Percentiles rank a stretch among this genome's conserved stretches.
Conservation (phyloP, 2,329 filamentous ascomycete species). For the Hymenotorrendiella dingleyae region DNA sequence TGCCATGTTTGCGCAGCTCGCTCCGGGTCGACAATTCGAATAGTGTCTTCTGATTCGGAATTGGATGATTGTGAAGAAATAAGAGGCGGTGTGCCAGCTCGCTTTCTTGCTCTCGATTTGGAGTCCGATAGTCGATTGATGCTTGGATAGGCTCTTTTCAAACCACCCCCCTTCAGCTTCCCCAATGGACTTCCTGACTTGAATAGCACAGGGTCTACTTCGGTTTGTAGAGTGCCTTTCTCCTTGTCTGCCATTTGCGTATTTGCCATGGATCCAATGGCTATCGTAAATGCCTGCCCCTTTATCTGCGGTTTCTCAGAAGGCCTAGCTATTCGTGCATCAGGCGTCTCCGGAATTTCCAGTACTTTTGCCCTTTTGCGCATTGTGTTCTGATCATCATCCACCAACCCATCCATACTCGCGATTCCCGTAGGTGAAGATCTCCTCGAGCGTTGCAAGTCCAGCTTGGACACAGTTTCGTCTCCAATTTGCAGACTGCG, state of each 20-base stretch:
- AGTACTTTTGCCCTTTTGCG: slow-evolving; percentile 23
- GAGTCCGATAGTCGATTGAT: slow-evolving; percentile 27
- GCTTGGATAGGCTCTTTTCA: slow-evolving; percentile 24
- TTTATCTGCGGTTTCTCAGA: slow-evolving; percentile 7
- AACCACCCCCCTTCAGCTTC: slow-evolving; percentile 9
- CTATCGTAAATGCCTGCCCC: slow-evolving; percentile 11
- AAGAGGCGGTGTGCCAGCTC: slow-evolving; percentile 24
- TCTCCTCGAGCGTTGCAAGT: slow-evolving; percentile 11
- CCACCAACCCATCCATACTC: slow-evolving; percentile 1
- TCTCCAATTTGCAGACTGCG: slow-evolving; percentile 26
- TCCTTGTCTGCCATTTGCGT: slow-evolving; percentile 10
- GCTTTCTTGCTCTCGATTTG: slow-evolving; percentile 23
- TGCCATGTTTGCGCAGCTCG: slow-evolving; percentile 60
- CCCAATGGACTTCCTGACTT: slow-evolving; percentile 12
- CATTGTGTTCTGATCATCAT: slow-evolving; percentile 12
- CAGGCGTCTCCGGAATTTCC: slow-evolving; percentile 27
- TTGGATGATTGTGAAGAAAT: slow-evolving; percentile 5
- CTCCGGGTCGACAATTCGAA: slow-evolving; percentile 21
- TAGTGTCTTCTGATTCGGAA: slow-evolving; percentile 6
- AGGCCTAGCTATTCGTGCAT: slow-evolving; percentile 4
- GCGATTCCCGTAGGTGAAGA: neutral
- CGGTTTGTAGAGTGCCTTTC: slow-evolving; percentile 15
- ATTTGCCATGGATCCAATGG: slow-evolving; percentile 9
- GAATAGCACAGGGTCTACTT: slow-evolving; percentile 27
- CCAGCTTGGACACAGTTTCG: slow-evolving; percentile 16